Evolutionary conservation across 306 rosid genomes (phyloP).

Genomic region (Vigna trinervia): DNA sequence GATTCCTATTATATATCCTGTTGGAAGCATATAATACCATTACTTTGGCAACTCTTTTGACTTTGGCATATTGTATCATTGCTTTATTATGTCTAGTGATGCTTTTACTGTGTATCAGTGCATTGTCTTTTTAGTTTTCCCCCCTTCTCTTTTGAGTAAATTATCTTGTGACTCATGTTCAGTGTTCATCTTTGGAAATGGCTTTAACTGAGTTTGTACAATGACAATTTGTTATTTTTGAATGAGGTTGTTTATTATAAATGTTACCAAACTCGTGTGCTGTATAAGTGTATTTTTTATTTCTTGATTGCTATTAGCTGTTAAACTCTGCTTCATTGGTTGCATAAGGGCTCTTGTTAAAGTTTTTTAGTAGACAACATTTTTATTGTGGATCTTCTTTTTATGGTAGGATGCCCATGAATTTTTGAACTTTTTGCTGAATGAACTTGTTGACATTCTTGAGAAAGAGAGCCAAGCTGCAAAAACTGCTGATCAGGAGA

Average conservation of each 20-base stretch:
- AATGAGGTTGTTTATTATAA: conserved; percentile 8
- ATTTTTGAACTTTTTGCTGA: conserved; percentile 96
- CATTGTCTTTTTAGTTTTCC: not conserved
- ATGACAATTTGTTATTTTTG: conserved; percentile 21
- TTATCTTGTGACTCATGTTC: not conserved
- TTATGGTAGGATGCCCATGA: conserved; percentile 95
- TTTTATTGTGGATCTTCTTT: conserved; percentile 40
- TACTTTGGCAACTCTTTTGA: conserved; percentile 12
- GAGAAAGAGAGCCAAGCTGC: conserved; percentile 94
- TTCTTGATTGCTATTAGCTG: not conserved
- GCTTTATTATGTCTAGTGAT: not conserved
- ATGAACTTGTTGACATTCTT: conserved; percentile 97
- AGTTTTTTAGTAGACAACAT: conserved; percentile 34
- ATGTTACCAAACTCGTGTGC: not conserved
- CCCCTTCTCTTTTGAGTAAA: not conserved
- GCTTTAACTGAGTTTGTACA: conserved; percentile 10
- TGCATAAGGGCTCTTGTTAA: conserved; percentile 16
- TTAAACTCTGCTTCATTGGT: conserved; percentile 10
- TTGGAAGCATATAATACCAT: not conserved
- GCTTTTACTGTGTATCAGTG: conserved; percentile 23
- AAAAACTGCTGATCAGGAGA: conserved; percentile 81
- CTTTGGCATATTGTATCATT: conserved; percentile 28
- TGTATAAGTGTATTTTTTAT: conserved; percentile 12
- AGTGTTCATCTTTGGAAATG: conserved; percentile 4
- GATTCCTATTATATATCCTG: conserved; percentile 16